phyloP scores from a whole-genome alignment of 176 grass and related monocot genomes.

The Aegilops umbellulata region DNA sequence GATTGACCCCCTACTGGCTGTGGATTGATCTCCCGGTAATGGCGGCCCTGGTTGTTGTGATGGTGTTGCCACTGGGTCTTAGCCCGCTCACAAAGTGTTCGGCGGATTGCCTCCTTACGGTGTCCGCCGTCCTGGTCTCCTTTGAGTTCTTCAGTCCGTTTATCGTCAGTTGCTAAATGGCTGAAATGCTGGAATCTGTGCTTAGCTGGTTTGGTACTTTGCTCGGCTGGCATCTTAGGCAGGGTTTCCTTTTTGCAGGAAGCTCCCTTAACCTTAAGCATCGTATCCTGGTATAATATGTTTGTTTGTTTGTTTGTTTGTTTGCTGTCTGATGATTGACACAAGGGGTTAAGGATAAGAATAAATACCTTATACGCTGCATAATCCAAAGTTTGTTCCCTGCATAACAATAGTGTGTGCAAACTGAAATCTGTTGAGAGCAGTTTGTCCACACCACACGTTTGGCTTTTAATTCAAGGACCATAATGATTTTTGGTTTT shows the following conservation, averaged over 20 bases:
- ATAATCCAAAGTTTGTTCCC: constrained; percentile 1
- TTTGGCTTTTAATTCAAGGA: neutral
- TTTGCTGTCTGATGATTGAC: constrained; percentile 11
- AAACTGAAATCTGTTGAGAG: neutral
- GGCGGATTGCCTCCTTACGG: no score
- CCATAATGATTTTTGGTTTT: constrained; percentile 1
- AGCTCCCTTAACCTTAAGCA: constrained; percentile 31
- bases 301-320: constrained; percentile 11
- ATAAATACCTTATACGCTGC: neutral
- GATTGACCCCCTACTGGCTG: neutral
- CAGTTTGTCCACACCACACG: neutral
- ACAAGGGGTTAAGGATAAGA: neutral
- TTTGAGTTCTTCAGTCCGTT: neutral
- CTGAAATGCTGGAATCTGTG: neutral
- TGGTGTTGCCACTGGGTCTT: no score
- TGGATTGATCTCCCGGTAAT: no score
- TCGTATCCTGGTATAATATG: neutral
- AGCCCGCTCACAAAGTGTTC: no score
- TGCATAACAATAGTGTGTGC: neutral
- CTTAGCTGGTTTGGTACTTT: neutral
- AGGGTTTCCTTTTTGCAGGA: constrained; percentile 18
- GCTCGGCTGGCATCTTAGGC: neutral
- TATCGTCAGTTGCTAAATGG: neutral
- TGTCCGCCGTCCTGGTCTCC: neutral
- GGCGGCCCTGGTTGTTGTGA: no score